Evolutionary conservation across 2,329 filamentous ascomycete species (phyloP), one percentile per base, ranked within the genome.

Genomic region (Zymoseptoria passerinii): DNA sequence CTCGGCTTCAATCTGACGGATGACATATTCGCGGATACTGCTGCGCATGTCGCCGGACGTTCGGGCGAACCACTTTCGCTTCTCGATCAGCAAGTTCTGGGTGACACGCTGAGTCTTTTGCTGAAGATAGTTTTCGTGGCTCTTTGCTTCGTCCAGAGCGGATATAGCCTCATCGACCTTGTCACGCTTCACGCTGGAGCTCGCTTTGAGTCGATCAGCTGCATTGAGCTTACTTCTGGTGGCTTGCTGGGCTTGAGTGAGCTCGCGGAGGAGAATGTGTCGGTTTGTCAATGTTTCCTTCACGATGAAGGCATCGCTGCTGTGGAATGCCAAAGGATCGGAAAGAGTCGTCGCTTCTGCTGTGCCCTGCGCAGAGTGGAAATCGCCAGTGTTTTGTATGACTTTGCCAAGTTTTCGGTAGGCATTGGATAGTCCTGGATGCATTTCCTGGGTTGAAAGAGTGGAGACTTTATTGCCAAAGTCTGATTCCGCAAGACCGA

Each of bases 141-240:
- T 86, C 57, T 88, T 83, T 3, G 94, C 94, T 70, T 97, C 94
- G 63, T 96, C 91, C 4, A 97, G 81, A 4, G 90, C 83, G 18
- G 85, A 82, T 68, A 99, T 95, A n/a, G 94, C 94, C 75, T 99
- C 94, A 72, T 99, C 94, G 28, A 97, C 94, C 77, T 97, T 99
- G 71, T 99, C 94, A 40, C 88, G 83, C 62, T 90, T 88, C 40
- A 99, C 92, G 58, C 86, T 94, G 16, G 89, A 88, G 72, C 86
- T 90, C 18, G 87, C 85, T 71, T 95, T 96, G 61, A 99, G 81
- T 50, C 94, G 85, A 73, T 97, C 92, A 1, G 92, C 91, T 1
- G 92, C 90, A 63, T 86, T 85, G 48, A 94, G 83, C 73, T 91
- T 94, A 74, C 84, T 89, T 62, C 89, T 85, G 1, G 92, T 91